phyloP scores from a whole-genome alignment of 2,329 filamentous ascomycete species.

The Bimuria novae-zelandiae region DNA sequence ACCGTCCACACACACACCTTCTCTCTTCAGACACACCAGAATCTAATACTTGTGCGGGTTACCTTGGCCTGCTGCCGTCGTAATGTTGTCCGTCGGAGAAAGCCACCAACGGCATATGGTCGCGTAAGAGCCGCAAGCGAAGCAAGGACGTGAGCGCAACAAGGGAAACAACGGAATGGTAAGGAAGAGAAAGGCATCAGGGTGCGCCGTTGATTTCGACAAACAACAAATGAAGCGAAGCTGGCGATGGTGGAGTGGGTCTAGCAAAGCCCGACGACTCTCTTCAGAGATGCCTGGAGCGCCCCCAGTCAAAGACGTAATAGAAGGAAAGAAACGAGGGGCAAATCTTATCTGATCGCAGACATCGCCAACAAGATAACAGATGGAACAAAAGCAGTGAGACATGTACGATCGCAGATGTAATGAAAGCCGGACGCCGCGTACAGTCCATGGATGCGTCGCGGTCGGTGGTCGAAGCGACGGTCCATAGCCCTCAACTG shows the following conservation, averaged over 20 bases:
- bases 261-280: slow-evolving; percentile 1
- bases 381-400: no score
- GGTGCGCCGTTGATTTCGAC: neutral
- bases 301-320: slow-evolving; percentile 4
- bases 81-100: neutral
- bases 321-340: neutral
- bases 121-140: neutral
- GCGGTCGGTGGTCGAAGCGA: no score
- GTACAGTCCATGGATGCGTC: no score
- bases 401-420: no score
- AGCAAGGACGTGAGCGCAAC: neutral
- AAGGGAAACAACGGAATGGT: neutral
- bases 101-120: neutral
- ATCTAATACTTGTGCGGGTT: neutral
- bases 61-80: no score
- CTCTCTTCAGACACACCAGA: neutral
- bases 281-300: slow-evolving; percentile 1
- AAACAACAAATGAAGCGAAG: neutral
- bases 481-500: no score
- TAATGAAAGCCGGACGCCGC: no score
- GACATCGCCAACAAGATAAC: no score
- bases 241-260: slow-evolving; percentile 3
- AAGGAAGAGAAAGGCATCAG: slow-evolving; percentile 2
- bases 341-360: no score
- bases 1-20: neutral